Base-by-base conservation (phyloP, 495 filamentous ascomycete species). In the Penicillium coprophilum region DNA sequence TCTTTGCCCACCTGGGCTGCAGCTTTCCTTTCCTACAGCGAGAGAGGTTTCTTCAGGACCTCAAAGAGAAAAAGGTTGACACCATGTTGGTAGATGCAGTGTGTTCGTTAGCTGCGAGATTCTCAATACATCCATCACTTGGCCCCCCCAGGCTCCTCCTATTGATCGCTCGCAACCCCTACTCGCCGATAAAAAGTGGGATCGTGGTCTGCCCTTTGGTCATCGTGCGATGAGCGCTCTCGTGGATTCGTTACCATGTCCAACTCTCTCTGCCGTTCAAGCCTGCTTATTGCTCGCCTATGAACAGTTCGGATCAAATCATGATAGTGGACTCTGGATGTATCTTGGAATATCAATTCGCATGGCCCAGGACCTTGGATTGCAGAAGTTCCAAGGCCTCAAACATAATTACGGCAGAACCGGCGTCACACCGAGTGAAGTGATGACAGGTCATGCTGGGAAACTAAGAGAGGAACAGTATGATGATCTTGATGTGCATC, bases 241-340 rank as follows among this genome's bases (percentile, higher is more conserved):
- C 0, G 84, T 91, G 10, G 88, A 93, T 60, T 83, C 85, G 1
- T 87, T 93, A 53, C 81, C 88, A 27, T 92, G 87, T 53, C 90
- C 90, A 15, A 89, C 85, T 11, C 82, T 95, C 20, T 84, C 86
- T 44, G 88, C 86, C 41, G 87, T 91, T 4, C 90, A 93, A 60
- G 88, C 90, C 7, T 90, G 85, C 45, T 71, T 95, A 28, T 70
- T 95, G 41, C 80, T 95, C 68, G 90, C 90, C 0, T 95, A 95
- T 68, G 87, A 92, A 58, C 86, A 89, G 40, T 95, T 95, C 56
- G 90, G 90, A 12, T 86, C 87, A 20, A 90, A 90, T 60, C 87
- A 88, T 57, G 90, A 93, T 64, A 93, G 90, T 68, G 89, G 89
- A 3, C 73, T 95, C 17, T 95, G 90, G 90, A 93, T 92, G 89